These are phyloP conservation scores for Solanum hybrid DNA, from an alignment of 305 asterid genomes.

Conservation along the genomic window DNA sequence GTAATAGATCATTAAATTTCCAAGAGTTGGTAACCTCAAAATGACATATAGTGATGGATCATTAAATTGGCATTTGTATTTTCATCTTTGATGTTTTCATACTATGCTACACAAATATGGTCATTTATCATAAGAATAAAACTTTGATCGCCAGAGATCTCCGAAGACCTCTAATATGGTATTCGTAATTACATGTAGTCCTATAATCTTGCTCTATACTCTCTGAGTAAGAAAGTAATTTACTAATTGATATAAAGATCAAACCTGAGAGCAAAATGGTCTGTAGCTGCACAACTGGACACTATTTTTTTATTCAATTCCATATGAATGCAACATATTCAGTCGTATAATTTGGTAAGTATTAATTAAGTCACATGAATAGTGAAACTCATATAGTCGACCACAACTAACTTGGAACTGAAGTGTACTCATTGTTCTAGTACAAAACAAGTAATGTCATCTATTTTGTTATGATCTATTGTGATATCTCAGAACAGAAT, in stretches of 20 bases:
- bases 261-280: neutral
- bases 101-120: neutral
- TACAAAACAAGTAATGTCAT: neutral
- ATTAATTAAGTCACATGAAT: neutral
- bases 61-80: neutral
- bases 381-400: neutral
- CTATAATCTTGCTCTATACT: neutral
- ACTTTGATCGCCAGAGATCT: neutral
- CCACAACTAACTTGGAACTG: neutral
- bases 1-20: neutral
- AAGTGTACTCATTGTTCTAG: neutral
- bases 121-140: neutral
- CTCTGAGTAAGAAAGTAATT: neutral
- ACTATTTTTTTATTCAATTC: neutral
- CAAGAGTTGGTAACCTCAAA: slow-evolving; percentile 13
- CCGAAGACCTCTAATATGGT: neutral
- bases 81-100: neutral
- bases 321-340: neutral
- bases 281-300: neutral
- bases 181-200: neutral
- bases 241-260: neutral
- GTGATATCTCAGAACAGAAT: neutral
- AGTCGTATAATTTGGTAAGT: neutral
- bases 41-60: slow-evolving; percentile 9
- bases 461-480: neutral